Evolutionary conservation across 2,329 filamentous ascomycete species (phyloP).

Genomic region (Trichoderma lentiforme): DNA sequence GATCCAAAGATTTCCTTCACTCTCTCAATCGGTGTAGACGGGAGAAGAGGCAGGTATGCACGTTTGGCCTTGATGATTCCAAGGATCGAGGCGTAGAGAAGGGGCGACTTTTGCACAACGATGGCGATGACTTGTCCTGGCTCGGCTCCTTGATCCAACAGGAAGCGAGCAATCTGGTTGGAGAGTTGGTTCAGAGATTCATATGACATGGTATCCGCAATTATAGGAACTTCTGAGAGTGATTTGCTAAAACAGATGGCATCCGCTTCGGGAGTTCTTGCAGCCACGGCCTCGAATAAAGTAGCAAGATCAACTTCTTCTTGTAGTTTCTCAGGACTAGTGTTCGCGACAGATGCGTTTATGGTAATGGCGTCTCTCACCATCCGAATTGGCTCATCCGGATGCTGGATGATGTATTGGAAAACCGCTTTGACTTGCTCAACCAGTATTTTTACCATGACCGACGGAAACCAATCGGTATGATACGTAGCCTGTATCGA

Average conservation of each 20-base stretch:
- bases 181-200: conserved; percentile 58
- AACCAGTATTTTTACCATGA: conserved; percentile 55
- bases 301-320: conserved; percentile 44
- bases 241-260: conserved; percentile 64
- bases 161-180: conserved; percentile 57
- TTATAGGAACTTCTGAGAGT: conserved; percentile 22
- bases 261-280: conserved; percentile 45
- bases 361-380: conserved; percentile 26
- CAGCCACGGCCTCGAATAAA: conserved; percentile 54
- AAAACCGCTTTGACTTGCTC: conserved; percentile 58
- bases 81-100: conserved; percentile 71
- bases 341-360: conserved; percentile 50
- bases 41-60: conserved; percentile 76
- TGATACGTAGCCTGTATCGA: conserved; percentile 48
- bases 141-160: conserved; percentile 46
- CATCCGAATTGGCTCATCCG: conserved; percentile 21
- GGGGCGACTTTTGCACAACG: conserved; percentile 70
- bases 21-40: conserved; percentile 63
- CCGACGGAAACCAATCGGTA: conserved; percentile 45
- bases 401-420: conserved; percentile 28
- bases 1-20: conserved; percentile 60
- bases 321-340: conserved; percentile 31
- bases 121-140: conserved; percentile 65
- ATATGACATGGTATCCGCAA: conserved; percentile 56
- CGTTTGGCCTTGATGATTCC: conserved; percentile 71